Conservation (phyloP, 345 rosid genomes). For the Cardamine chenopodiifolia region DNA sequence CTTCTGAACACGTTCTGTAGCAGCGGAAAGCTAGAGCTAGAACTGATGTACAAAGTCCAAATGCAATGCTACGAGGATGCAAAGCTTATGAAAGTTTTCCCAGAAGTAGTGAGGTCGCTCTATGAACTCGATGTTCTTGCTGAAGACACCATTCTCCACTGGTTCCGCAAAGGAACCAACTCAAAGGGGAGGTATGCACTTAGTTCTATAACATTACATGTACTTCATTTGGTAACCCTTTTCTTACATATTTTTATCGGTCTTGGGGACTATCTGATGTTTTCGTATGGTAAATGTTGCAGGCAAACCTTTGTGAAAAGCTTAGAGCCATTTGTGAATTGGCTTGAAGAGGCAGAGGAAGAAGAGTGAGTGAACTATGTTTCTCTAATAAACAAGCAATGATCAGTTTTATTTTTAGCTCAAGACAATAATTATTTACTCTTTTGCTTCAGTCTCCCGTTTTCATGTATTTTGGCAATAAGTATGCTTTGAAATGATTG, state of each 20-base stretch:
- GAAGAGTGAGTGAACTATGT: constrained; percentile 58
- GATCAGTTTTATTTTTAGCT: constrained; percentile 10
- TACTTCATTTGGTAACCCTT: too few relatives aligned
- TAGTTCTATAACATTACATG: background rate
- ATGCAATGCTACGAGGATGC: constrained; percentile 99
- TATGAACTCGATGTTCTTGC: constrained; percentile 96
- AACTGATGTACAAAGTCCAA: constrained; percentile 92
- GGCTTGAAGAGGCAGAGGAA: constrained; percentile 99
- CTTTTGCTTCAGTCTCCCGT: background rate
- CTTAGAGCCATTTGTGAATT: constrained; percentile 86
- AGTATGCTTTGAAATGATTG: background rate
- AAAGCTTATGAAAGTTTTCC: constrained; percentile 95
- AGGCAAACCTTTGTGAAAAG: constrained; percentile 96
- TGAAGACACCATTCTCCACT: constrained; percentile 88
- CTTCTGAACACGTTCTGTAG: constrained; percentile 81
- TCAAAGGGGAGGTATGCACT: constrained; percentile 78
- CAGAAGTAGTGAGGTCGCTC: constrained; percentile 81
- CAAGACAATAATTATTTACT: background rate
- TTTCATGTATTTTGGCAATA: constrained; percentile 12
- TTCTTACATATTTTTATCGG: background rate
- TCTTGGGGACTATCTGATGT: background rate
- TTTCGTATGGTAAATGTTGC: background rate
- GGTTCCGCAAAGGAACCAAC: constrained; percentile 92
- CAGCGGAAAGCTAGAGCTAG: constrained; percentile 87
- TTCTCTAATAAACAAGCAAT: constrained; percentile 5